Evolutionary conservation across 2,329 filamentous ascomycete species (phyloP), one percentile per base, ranked within the genome.

Genomic region (Parastagonospora avenae): DNA sequence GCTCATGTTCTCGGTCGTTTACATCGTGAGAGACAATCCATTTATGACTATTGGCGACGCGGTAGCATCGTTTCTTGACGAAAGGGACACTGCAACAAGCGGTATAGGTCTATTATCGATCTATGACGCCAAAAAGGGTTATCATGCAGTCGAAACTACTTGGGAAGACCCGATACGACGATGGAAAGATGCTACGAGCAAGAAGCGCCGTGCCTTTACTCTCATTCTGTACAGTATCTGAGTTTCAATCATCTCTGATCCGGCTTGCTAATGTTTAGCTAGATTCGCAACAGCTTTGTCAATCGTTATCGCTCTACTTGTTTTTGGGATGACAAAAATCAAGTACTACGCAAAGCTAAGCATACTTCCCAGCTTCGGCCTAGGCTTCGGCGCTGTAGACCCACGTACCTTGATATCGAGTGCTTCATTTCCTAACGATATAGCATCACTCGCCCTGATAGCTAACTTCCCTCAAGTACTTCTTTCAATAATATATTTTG

Each of bases 401-500:
- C 32, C 53, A 19, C 36, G 35, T 8, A 14, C 35, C 12, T 19
- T 37, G n/a, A 37, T 37, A 14, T 16, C 4, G 4, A 16, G 35
- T 11, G 41, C 8, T n/a, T 46, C 4, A 33, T 55, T 31, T 15
- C 24, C 3, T 16, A 41, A 7, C 7, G 40, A 15, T 28, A 42
- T 24, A 38, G 12, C 32, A 32, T 10, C 33, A 2, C 54, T 10
- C 19, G 52, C 42, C 1, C 8, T 59, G 11, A 28, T 80, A 0
- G 76, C 76, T 31, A 82, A 83, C 57, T 42, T 66, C 1, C 76
- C 79, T 0, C 80, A 82, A 55, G 50, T 79, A 0, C 51, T 81
- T n/a, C 51, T 81, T 1, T 79, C 76, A 0, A 59, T 80, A 12
- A 33, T 80, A 0, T 82, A 82, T 57, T 68, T 80, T 11, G 62